Evolutionary conservation across 1,284 basidiomycete species (phyloP), one percentile per base, ranked within the genome.

Genomic region (Xanthoconium separans): DNA sequence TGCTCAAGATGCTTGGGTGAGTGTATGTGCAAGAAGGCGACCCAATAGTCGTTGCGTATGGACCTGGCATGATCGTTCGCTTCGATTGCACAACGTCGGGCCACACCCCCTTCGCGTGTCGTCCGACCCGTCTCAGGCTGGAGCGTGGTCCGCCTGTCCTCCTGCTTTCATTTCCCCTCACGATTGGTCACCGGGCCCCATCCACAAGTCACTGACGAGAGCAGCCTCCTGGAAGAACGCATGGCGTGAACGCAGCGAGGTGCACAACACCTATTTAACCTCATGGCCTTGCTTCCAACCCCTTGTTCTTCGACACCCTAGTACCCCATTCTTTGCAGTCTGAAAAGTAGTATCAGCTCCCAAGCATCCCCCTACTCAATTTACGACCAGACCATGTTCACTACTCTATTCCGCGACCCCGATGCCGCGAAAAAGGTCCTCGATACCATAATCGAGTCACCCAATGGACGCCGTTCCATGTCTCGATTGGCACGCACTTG

Each of bases 401-500:
- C 78, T 42, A 62, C 70, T 55, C 79, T 89, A 60, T 78, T 88
- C 58, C 80, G 80, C 55, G 84, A 89, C 61, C 73, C 79, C n/a
- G 84, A 84, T 43, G 79, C 78, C 16, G 77, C 82, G 22, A 75
- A 71, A 64, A 87, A 81, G 68, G 71, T 91, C 53, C 73, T 90
- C 43, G 87, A 90, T 68, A 76, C 77, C 58, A 83, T 91, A 61
- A 74, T 84, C 57, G 87, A 90, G 49, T 76, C 78, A 5, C 81
- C 85, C 2, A 79, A 77, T 59, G 87, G 87, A 31, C 81, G 77
- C 58, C 80, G 84, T 39, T 77, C 80, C 44, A 70, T 89, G 55
- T 83, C 84, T 44, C 77, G 87, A 63, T 73, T 91, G 58, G 82
- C 88, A 49, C 77, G 88, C 53, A 89, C 88, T 47, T 90, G 88